Base-by-base conservation (phyloP, 2,329 filamentous ascomycete genomes). In the Aspergillus pseudoviridinutans region DNA sequence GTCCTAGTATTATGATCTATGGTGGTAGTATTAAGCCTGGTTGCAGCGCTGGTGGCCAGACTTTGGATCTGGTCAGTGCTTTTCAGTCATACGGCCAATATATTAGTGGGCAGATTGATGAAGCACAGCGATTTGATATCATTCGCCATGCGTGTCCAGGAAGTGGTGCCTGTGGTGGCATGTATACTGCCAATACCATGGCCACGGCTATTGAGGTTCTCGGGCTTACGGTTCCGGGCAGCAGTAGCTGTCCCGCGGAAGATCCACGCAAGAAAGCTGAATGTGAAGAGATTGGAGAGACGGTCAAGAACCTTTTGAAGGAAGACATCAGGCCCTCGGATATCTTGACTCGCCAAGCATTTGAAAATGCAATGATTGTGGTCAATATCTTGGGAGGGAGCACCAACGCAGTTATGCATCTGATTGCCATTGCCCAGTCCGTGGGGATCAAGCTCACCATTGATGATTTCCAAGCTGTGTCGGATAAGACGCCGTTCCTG, bases 21-120 rank as follows among this genome's bases (percentile, higher is more conserved):
- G 94, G 94, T 66, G 94, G 94, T 51, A 92, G 90, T 44, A 99
- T 97, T 74, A 87, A 90, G 73, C 91, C 94, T 41, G 94, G 94
- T 49, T 97, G 92, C 78, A 32, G 29, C 29, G 10, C 29, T 12
- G 29, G 29, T 12, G 90, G 89, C 56, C 82, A 80, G 68, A 84
- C 83, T 51, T 90, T 97, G 66, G 93, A 99, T 74, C 96, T 99
- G 54, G 90, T 99, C 59, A 97, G 92, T 50, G 94, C 94, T 46
- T 99, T 99, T 85, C 94, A 99, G 79, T 89, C 93, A 4, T 97
- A 97, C 71, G 94, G 94, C 25, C 91, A 97, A 74, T 97, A 92
- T 78, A 87, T 99, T 67, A 85, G 89, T 10, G 93, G 93, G 44
- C 86, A 96, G 70, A 96, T 97, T 75, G 89, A 83, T 63, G 94